Evolutionary conservation across 1,284 basidiomycete genomes (phyloP), one percentile per base, ranked within the genome.

Genomic region (Calocybe gambosa): DNA sequence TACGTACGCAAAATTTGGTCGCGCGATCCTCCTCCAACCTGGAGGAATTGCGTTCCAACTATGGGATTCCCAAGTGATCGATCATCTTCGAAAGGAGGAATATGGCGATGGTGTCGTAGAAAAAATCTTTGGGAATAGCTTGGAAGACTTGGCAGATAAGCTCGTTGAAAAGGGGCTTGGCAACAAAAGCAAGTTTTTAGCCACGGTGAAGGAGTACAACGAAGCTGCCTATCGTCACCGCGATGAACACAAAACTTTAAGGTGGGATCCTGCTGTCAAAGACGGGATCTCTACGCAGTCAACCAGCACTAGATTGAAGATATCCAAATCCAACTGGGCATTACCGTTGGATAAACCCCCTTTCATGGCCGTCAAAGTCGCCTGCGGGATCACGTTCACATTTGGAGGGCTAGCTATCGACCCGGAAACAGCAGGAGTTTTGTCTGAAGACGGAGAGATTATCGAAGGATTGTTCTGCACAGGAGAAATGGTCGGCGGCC

Each of bases 371-470:
- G 76, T 84, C 23, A 81, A 80, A 56, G 77, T 85, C 2, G 65
- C 77, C 0, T 84, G 82, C 61, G 82, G 81, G 1, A 74, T 84
- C 47, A 84, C 82, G 0, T 85, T 84, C 63, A 85, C 80, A 2
- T 85, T 83, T 62, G 82, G 82, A 1, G 81, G 82, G 1, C 60
- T 85, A 2, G 74, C 70, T 1, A 75, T 85, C 48, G 73, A 83
- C 52, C 70, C 78, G 0, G 56, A 65, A 9, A 79, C 75, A 0
- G 71, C 75, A 5, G 68, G 60, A 1, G 80, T 85, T 2, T 40
- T 82, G 1, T 70, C 69, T 1, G 67, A 69, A 15, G 68, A 58
- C 6, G 70, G 68, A 1, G 54, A 58, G 23, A 55, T 59, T 3
- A 79, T 85, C 26, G 59, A 55, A 8, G 80, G 82, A 2, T 58